Evolutionary conservation across 2,329 filamentous ascomycete genomes (phyloP).

Genomic region (Fusarium solani-melongenae): DNA sequence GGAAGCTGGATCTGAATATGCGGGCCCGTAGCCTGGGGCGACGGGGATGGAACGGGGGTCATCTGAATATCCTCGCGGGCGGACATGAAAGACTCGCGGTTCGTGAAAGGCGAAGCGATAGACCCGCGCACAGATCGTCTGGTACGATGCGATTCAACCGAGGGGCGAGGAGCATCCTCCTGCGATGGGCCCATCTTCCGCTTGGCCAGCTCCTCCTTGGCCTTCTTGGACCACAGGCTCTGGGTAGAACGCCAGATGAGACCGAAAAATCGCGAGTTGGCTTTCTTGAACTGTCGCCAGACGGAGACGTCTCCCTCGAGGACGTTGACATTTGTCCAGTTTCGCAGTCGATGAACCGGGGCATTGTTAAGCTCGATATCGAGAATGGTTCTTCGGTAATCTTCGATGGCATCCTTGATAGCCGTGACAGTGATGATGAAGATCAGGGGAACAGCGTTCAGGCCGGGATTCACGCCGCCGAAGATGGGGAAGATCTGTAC

Average conservation of each 20-base stretch:
- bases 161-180: constrained; percentile 70
- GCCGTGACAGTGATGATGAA: constrained; percentile 90
- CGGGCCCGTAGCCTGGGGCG: constrained; percentile 53
- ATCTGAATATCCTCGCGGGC: constrained; percentile 85
- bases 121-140: constrained; percentile 51
- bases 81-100: constrained; percentile 64
- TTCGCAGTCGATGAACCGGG: constrained; percentile 86
- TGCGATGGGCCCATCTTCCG: constrained; percentile 50
- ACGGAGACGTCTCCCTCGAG: constrained; percentile 84
- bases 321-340: constrained; percentile 95
- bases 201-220: constrained; percentile 60
- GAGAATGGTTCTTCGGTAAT: constrained; percentile 89
- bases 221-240: constrained; percentile 63
- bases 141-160: constrained; percentile 55
- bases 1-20: constrained; percentile 54
- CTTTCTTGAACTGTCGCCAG: constrained; percentile 94
- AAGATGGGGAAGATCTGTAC: constrained; percentile 94
- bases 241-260: constrained; percentile 62
- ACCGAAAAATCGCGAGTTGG: constrained; percentile 71
- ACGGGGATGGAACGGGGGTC: constrained; percentile 91
- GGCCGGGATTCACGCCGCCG: constrained; percentile 87
- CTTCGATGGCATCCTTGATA: constrained; percentile 95
- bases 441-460: constrained; percentile 92
- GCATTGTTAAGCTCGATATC: constrained; percentile 97
- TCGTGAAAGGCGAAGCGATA: constrained; percentile 62